Conservation (phyloP, 1,284 basidiomycete genomes). For the Tilletia caries region DNA sequence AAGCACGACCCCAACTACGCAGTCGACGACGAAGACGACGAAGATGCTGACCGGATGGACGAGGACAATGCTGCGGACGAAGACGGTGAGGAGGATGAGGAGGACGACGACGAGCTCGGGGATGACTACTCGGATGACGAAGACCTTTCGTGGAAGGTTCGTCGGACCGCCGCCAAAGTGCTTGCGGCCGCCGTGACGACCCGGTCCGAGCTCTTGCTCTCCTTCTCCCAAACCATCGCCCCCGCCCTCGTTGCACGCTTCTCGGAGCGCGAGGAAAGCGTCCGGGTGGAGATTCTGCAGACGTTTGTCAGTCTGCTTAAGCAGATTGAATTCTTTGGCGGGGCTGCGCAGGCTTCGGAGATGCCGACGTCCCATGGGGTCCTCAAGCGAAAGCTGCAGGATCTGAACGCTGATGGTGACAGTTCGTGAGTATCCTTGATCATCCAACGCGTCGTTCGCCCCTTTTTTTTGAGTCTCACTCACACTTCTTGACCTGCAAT, state of each 20-base stretch:
- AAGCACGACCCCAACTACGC: constrained; percentile 96
- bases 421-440: constrained; percentile 18
- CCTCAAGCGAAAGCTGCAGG: constrained; percentile 53
- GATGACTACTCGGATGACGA: constrained; percentile 84
- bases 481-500: too few species aligned
- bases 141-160: constrained; percentile 97
- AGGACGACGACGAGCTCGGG: constrained; percentile 57
- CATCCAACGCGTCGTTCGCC: too few species aligned
- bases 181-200: constrained; percentile 79
- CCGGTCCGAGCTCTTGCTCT: constrained; percentile 74
- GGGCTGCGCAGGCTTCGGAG: constrained; percentile 61
- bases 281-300: constrained; percentile 86
- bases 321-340: constrained; percentile 64
- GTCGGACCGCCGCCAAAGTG: constrained; percentile 85
- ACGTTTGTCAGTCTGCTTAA: constrained; percentile 76
- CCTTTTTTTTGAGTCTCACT: too few species aligned
- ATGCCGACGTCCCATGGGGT: constrained; percentile 58
- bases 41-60: constrained; percentile 59
- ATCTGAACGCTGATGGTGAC: constrained; percentile 29
- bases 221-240: constrained; percentile 77
- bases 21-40: constrained; percentile 71
- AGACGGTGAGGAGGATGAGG: constrained; percentile 59
- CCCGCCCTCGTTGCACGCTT: constrained; percentile 85
- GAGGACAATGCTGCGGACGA: constrained; percentile 30
- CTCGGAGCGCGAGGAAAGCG: constrained; percentile 90